phyloP scores from a whole-genome alignment of 345 rosid genomes.

The Noccaea bulbosa region DNA sequence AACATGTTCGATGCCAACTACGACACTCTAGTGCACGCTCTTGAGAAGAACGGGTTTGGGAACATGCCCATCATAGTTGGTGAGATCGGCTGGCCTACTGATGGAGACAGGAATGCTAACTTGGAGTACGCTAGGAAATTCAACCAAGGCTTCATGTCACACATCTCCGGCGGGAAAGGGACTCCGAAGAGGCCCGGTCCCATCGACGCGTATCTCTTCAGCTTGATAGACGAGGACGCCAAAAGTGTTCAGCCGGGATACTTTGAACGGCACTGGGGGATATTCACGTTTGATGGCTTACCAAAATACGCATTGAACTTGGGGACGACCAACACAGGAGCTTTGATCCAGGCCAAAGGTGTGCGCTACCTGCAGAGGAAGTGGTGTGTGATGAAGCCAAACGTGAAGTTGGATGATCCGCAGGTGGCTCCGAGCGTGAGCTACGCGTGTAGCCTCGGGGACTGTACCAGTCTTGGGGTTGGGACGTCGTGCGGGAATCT shows the following conservation, averaged over 20 bases:
- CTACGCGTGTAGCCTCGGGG: conserved; percentile 78
- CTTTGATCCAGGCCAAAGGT: conserved; percentile 57
- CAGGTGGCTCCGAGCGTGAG: conserved; percentile 67
- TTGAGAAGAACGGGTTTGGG: conserved; percentile 81
- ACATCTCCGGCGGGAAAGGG: conserved; percentile 75
- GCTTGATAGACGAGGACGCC: conserved; percentile 82
- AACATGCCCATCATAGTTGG: conserved; percentile 80
- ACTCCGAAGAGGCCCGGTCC: conserved; percentile 83
- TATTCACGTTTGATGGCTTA: conserved; percentile 71
- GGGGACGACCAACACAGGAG: conserved; percentile 77
- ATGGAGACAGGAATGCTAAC: conserved; percentile 79
- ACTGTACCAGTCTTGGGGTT: conserved; percentile 87
- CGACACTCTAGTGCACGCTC: conserved; percentile 81
- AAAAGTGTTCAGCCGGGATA: conserved; percentile 88
- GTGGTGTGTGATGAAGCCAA: conserved; percentile 84
- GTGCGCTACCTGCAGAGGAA: conserved; percentile 57
- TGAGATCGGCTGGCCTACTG: conserved; percentile 98
- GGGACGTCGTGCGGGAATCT: conserved; percentile 80
- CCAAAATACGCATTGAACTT: conserved; percentile 77
- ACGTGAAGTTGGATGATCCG: conserved; percentile 68
- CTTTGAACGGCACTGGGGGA: conserved; percentile 91
- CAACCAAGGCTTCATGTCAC: conserved; percentile 85
- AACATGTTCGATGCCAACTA: conserved; percentile 92
- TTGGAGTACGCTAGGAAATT: conserved; percentile 71
- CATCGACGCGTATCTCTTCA: conserved; percentile 75